Base-by-base conservation (phyloP, 108 stramenopile genomes). In the Cyclostephanos tholiformis region DNA sequence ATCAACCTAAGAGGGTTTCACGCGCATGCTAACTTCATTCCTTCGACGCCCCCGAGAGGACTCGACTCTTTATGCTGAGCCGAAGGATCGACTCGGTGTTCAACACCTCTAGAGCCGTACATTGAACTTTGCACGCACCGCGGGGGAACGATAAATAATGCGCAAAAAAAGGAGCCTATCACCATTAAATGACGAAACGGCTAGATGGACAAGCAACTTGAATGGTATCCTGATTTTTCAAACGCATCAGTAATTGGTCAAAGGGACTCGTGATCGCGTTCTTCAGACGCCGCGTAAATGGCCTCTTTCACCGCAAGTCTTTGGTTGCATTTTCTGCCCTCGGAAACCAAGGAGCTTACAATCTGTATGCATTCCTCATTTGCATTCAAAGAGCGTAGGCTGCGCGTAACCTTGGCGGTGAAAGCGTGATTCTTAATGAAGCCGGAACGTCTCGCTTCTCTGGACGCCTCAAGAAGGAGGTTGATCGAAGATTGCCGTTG, bases 381-480 rank as follows among this genome's bases (percentile, higher is more conserved):
- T 4, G 76, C 81, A 4, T 72, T 77, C 72, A 82, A 39, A 17
- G 57, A 43, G 29, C 70, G 71, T 30, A 82, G 66, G 23, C 81
- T 77, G n/a, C 44, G 56, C 62, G 59, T 65, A 55, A 66, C 76
- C 30, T 78, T 61, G 20, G 81, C 66, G 13, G 77, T 82, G 20
- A 82, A 82, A 6, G 63, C 23, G 50, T 71, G 72, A 20, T 64
- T 67, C 25, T 51, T 62, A 6, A 77, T 52, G 56, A 82, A 68
- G 20, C 72, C 72, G 26, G 81, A 78, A 29, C 62, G 43, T 23
- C 65, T 50, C 2, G 81, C 81, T 63, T 82, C 81, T n/a, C 44
- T 52, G 49, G 65, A 73, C 53, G 76, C 81, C 53, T 82, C 76
- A 1, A 77, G 71, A 46, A 82, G 73, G 10, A 82, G 65, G 39